A percentile compares a stretch with the other conserved stretches of the same genome.
These are phyloP conservation scores for Thuja plicata DNA, from an alignment of 83 land plant species.

Conservation along the genomic window DNA sequence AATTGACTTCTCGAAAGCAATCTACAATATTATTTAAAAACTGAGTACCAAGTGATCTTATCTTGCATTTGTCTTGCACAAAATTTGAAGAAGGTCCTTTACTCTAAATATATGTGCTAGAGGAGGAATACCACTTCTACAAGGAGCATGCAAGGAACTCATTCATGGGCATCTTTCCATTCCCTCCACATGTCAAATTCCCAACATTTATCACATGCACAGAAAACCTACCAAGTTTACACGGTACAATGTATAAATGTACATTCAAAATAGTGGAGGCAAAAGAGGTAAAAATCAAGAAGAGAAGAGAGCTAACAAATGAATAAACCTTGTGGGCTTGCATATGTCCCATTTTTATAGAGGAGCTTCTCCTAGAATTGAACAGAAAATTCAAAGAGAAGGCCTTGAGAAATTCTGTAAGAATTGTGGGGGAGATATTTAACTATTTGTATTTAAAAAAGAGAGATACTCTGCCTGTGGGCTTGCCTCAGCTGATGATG, in stretches of 20 bases:
- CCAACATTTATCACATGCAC: slow-evolving; percentile 95
- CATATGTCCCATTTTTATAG: slow-evolving; percentile 37
- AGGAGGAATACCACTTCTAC: slow-evolving; percentile 57
- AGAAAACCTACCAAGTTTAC: slow-evolving; percentile 56
- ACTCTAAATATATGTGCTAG: slow-evolving; percentile 22
- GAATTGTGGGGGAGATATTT: too few species aligned
- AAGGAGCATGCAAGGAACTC: slow-evolving; percentile 65
- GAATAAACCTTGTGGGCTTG: slow-evolving; percentile 25
- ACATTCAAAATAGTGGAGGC: not conserved
- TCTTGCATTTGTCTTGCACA: too few species aligned
- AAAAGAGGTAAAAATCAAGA: not conserved
- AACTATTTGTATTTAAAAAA: too few species aligned
- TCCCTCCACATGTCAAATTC: slow-evolving; percentile 99
- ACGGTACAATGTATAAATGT: not conserved
- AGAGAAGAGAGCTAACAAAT: not conserved
- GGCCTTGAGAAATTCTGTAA: too few species aligned
- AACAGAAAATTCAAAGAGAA: slow-evolving; percentile 25
- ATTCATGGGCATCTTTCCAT: slow-evolving; percentile 97
- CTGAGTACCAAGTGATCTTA: not conserved
- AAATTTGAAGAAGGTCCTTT: too few species aligned
- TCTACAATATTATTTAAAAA: too few species aligned
- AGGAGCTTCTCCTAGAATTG: slow-evolving; percentile 36
- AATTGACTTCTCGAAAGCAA: not conserved
- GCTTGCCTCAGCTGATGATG: too few species aligned
- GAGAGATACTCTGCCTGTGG: too few species aligned